Base-by-base conservation (phyloP, 2,329 filamentous ascomycete genomes). In the Pseudogymnoascus sp. region DNA sequence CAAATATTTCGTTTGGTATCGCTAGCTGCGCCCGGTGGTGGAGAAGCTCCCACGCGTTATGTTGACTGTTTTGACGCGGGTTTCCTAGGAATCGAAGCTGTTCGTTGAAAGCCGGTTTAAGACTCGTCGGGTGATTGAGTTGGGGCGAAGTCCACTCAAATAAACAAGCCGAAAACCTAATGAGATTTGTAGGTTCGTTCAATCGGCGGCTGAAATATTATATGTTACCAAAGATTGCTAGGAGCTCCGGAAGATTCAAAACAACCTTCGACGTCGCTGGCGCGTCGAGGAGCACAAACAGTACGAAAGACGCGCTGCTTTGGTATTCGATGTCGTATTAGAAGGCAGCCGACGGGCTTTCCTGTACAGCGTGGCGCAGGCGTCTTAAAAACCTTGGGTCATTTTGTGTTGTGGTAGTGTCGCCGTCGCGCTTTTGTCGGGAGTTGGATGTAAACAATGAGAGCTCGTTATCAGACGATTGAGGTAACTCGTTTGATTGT, bases 371-470 rank as follows among this genome's bases (percentile, higher is more conserved):
- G 47, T 34, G 28, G 28, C 47, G 32, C 47, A 54, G 47, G 28
- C 1, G 28, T 3, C 47, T 34, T 28, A 32, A 32, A 20, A 54
- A 54, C 9, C 28, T 6, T 54, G 11, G 47, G 6, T 14, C 28
- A 34, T 54, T 32, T 54, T n/a, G 47, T 14, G 47, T 54, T 54
- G 47, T 54, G 28, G 28, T 54, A 6, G 18, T 54, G 47, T 34
- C 16, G 47, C 28, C 47, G 47, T 54, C 47, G 47, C 47, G 47
- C 47, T 54, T 54, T 54, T 54, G 47, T 32, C 11, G 47, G 28
- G 16, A 32, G 47, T 54, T 54, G 28, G 43, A n/a, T 54, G 47
- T 54, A 54, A 54, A 54, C 47, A 54, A 54, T 54, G 47, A 32
- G 47, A 54, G 47, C 28, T 54, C 28, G 47, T 54, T 54, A 54